Evolutionary conservation across 140 eudicot species (phyloP), one percentile per base, ranked within the genome.

Genomic region (Oenanthe javanica): DNA sequence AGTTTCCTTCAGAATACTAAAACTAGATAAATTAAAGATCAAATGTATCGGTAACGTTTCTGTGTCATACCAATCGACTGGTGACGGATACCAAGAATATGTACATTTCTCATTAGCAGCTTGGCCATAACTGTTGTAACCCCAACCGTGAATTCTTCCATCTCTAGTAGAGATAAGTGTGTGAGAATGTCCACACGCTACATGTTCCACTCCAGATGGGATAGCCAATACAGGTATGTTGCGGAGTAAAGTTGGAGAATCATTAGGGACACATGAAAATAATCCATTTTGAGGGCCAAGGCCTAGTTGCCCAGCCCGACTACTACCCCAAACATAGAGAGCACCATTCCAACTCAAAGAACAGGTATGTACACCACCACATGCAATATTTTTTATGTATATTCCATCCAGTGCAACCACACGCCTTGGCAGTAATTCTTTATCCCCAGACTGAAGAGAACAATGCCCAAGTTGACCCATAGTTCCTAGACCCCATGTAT

Each of bases 401-500:
- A 86, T 83, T 72, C 96, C 99, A 45, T 95, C 91, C n/a, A 95
- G 99, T 40, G 93, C 90, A 81, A 93, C 97, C 57, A 95, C 97
- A 82, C 97, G 93, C 51, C 99, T 86, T 19, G 99, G 99, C 77
- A 93, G 63, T 3, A 95, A 81, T 81, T 95, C 99, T 72, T 93
- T 95, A 77, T 93, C 97, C 38, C 89, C 93, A 31, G 93, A 91
- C 80, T 93, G 98, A 82, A 95, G 93, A 23, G 97, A 93, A 83
- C 92, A 88, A 83, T 95, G 99, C 55, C 99, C 99, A 38, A 95
- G 96, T 75, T 95, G 99, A n/a, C 99, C 99, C 98, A 91, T 88
- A 87, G 78, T 93, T 72, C 99, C 99, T 14, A 95, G 85, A 38
- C 99, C 99, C 97, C 98, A 95, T 49, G 98, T 90, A 76, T 92